Percentiles rank a stretch among this genome's conserved stretches.
These are phyloP conservation scores for Notholithocarpus densiflorus DNA, from an alignment of 306 rosid genomes.

Conservation along the genomic window DNA sequence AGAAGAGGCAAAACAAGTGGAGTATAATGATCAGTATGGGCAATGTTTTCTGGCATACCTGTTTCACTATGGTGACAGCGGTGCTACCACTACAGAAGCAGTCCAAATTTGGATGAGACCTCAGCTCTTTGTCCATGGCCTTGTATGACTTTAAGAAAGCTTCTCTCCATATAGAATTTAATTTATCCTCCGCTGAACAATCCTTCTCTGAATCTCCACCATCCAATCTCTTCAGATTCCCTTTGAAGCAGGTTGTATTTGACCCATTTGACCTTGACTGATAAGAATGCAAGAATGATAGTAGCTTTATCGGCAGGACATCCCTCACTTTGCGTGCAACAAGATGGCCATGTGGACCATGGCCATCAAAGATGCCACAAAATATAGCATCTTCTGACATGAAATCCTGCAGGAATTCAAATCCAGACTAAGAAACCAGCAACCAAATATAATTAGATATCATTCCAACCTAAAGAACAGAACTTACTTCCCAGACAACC, in stretches of 20 bases:
- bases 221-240: constrained; percentile 42
- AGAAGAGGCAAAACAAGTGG: constrained; percentile 9
- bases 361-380: constrained; percentile 96
- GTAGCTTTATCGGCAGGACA: constrained; percentile 67
- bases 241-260: constrained; percentile 51
- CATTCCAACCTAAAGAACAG: not conserved
- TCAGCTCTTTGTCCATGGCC: constrained; percentile 92
- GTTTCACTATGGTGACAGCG: constrained; percentile 79
- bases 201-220: constrained; percentile 61
- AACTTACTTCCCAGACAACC: constrained; percentile 98
- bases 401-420: constrained; percentile 64
- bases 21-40: constrained; percentile 10
- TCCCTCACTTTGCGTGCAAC: constrained; percentile 94
- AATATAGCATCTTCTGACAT: constrained; percentile 74
- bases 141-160: constrained; percentile 83
- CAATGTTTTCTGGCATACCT: constrained; percentile 43
- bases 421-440: constrained; percentile 18
- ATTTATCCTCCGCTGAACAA: constrained; percentile 47
- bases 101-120: constrained; percentile 85
- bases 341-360: constrained; percentile 93
- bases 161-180: constrained; percentile 73
- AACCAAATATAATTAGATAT: constrained; percentile 9
- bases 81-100: constrained; percentile 99
- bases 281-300: constrained; percentile 59
- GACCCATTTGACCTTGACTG: constrained; percentile 54